phyloP scores from a whole-genome alignment of 2,329 filamentous ascomycete genomes.

The Verticillium dahliae region DNA sequence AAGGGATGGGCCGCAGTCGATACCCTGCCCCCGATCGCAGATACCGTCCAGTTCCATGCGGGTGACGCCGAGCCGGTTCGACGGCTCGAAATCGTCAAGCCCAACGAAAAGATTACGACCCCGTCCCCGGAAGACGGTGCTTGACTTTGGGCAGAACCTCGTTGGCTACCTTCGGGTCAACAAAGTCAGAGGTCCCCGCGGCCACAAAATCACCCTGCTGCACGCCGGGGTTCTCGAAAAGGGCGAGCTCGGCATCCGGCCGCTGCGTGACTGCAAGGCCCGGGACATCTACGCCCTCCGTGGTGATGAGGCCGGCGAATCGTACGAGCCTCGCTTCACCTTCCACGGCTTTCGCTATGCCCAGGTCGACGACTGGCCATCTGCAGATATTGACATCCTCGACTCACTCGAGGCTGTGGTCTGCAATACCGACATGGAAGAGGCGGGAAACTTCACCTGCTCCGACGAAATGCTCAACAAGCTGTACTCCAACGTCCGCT shows the following conservation, averaged over 20 bases:
- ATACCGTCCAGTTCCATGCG: not conserved
- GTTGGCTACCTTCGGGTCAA: constrained; percentile 26
- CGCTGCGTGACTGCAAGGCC: constrained; percentile 27
- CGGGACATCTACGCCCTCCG: constrained; percentile 24
- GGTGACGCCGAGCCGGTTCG: constrained; percentile 6
- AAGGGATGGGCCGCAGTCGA: constrained; percentile 7
- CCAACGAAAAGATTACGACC: constrained; percentile 20
- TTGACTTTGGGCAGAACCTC: constrained; percentile 39
- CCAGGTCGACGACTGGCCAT: constrained; percentile 30
- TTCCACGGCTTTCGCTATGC: constrained; percentile 47
- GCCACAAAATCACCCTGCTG: constrained; percentile 20
- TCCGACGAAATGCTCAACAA: constrained; percentile 4
- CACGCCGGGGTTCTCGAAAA: constrained; percentile 37
- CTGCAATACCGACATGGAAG: constrained; percentile 7
- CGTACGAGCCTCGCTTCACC: constrained; percentile 39
- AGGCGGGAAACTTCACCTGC: constrained; percentile 3
- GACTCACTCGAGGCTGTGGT: constrained; percentile 4
- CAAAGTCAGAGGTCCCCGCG: constrained; percentile 11
- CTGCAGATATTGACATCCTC: not conserved
- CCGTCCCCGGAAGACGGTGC: constrained; percentile 24
- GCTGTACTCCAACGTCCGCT: constrained; percentile 4
- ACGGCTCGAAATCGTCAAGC: constrained; percentile 19
- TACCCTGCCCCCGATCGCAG: not conserved
- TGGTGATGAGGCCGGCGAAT: constrained; percentile 10
- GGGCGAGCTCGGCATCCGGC: constrained; percentile 28